Evolutionary conservation across 2,329 filamentous ascomycete species (phyloP).

Genomic region (Tothia fuscella): DNA sequence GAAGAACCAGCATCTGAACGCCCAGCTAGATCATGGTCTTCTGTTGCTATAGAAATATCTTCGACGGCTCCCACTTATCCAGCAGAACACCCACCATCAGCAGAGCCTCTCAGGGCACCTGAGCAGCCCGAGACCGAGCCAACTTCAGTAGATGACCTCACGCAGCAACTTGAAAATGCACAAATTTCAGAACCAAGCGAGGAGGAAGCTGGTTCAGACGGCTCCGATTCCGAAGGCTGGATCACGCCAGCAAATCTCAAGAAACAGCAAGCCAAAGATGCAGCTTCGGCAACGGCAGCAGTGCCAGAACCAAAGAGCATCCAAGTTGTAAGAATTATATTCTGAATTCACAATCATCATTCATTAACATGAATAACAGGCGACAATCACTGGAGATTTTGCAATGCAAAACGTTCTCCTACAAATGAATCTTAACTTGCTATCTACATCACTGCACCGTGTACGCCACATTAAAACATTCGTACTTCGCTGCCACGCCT

Average conservation of each 20-base stretch:
- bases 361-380: conserved; percentile 22
- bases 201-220: conserved; percentile 31
- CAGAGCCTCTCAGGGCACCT: neutral
- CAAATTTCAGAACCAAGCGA: neutral
- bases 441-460: conserved; percentile 66
- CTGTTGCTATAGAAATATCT: too few species aligned
- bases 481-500: conserved; percentile 85
- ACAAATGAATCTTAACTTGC: conserved; percentile 84
- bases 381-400: conserved; percentile 89
- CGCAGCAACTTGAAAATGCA: neutral
- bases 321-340: conserved; percentile 6
- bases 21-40: too few species aligned
- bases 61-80: too few species aligned
- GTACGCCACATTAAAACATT: conserved; percentile 80
- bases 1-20: too few species aligned
- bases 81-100: neutral
- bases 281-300: conserved; percentile 29
- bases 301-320: conserved; percentile 4
- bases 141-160: neutral
- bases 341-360: neutral
- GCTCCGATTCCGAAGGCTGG: conserved; percentile 61
- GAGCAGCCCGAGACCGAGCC: neutral
- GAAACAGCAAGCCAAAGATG: conserved; percentile 63
- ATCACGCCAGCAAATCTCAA: conserved; percentile 90
- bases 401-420: conserved; percentile 96